Evolutionary conservation across 257 asterid species (phyloP), one percentile per base, ranked within the genome.

Genomic region (Primulina eburnea): DNA sequence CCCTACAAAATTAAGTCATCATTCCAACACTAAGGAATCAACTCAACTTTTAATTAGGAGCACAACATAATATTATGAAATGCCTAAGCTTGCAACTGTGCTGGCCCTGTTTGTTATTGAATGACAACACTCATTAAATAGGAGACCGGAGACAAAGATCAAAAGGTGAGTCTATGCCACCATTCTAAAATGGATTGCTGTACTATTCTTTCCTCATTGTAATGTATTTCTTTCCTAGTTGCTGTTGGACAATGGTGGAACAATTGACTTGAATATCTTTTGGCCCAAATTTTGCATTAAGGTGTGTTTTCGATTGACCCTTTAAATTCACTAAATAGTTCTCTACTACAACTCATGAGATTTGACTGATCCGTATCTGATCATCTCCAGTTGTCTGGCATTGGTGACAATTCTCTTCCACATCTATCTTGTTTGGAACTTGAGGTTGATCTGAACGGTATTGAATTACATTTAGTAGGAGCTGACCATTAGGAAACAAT

Each of bases 241-340:
- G 73, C 35, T 24, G 74, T 75, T 62, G 85, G 77, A 61, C 80
- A 81, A 67, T 0, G 67, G 80, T 84, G 80, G 87, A 82, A 76
- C 76, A 61, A 80, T 80, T 50, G 84, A 75, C 21, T 77, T 77
- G 76, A 84, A 80, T 59, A 84, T 73, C 65, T 71, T 84, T 64
- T 78, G 82, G 72, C 87, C 71, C 14, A 87, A 68, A 52, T 85
- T 71, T 71, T 75, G 75, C 30, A 77, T 70, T 26, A 75, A 57
- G 14, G 75, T 34, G 29, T 6, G 69, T 66, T 77, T 82, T 73
- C 75, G 28, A 57, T 68, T 74, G 73, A n/a, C 68, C 59, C 38
- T 71, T 74, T 72, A 24, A 18, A 78, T 60, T 66, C 64, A 26
- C 66, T 9, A 59, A 14, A 53, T 69, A 28, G 75, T 80, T 75